A percentile compares a stretch with the other conserved stretches of the same genome.
Evolutionary conservation across 257 asterid species (phyloP).

Genomic region (Misopates orontium): DNA sequence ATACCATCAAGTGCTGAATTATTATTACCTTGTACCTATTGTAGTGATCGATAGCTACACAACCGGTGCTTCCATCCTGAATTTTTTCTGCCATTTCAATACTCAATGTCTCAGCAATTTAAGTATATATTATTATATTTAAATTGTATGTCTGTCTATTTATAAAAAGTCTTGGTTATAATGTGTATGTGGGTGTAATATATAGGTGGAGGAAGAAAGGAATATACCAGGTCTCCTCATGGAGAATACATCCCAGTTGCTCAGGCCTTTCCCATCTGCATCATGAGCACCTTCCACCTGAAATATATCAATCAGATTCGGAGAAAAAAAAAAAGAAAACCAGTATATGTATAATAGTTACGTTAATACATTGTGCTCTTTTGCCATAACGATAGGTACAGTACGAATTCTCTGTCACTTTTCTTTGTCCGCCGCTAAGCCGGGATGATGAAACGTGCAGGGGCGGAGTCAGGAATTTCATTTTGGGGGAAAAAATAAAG

Average conservation of each 20-base stretch:
- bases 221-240: constrained; percentile 1
- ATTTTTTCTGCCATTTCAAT: not conserved
- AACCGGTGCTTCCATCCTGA: constrained; percentile 7
- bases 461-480: no score
- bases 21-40: constrained; percentile 17
- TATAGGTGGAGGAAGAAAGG: no score
- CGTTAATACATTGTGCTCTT: no score
- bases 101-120: not conserved
- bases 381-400: no score
- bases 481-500: no score
- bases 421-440: no score
- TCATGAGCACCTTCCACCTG: constrained; percentile 14
- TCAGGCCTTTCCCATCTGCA: constrained; percentile 11
- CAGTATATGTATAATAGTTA: not conserved
- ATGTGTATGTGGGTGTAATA: not conserved
- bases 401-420: no score
- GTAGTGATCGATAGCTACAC: constrained; percentile 14
- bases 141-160: no score
- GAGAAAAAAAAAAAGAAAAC: no score
- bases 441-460: no score
- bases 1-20: not conserved
- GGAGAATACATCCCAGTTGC: constrained; percentile 10
- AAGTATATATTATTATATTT: no score
- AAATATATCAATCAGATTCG: not conserved
- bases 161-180: no score